Evolutionary conservation across 148 eudicot species (phyloP).

Genomic region (Cornus kousa): DNA sequence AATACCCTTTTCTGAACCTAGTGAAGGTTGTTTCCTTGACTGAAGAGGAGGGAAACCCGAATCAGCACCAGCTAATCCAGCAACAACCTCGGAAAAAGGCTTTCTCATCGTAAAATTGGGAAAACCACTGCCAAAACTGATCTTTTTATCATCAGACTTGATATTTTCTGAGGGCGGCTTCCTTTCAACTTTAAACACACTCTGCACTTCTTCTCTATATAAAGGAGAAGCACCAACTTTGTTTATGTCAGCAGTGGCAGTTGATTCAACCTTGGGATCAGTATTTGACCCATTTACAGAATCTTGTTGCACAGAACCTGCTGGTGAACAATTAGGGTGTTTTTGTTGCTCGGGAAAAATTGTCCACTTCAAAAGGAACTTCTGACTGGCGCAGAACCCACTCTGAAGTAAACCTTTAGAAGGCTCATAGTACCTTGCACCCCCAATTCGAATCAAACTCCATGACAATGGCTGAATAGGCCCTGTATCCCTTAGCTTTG

Average conservation of each 20-base stretch:
- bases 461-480: constrained; percentile 55
- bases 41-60: constrained; percentile 86
- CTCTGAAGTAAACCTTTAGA: constrained; percentile 84
- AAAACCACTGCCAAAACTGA: constrained; percentile 55
- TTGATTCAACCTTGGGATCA: constrained; percentile 32
- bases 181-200: constrained; percentile 35
- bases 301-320: constrained; percentile 38
- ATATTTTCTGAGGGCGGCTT: constrained; percentile 30
- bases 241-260: constrained; percentile 25
- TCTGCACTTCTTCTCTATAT: constrained; percentile 24
- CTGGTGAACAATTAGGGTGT: constrained; percentile 32
- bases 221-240: constrained; percentile 25
- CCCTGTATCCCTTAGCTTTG: constrained; percentile 39
- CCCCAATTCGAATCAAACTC: constrained; percentile 72
- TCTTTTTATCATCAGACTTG: constrained; percentile 43
- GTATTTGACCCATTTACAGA: constrained; percentile 26
- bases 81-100: constrained; percentile 97
- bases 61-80: constrained; percentile 61
- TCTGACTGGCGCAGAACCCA: constrained; percentile 70
- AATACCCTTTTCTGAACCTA: constrained; percentile 43
- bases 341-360: constrained; percentile 62
- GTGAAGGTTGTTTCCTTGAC: constrained; percentile 41
- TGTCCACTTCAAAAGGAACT: constrained; percentile 76
- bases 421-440: constrained; percentile 75
- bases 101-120: constrained; percentile 75